A percentile compares a stretch with the other conserved stretches of the same genome.
Evolutionary conservation across 2,329 filamentous ascomycete species (phyloP).

Genomic region (Acrodontium crateriforme): DNA sequence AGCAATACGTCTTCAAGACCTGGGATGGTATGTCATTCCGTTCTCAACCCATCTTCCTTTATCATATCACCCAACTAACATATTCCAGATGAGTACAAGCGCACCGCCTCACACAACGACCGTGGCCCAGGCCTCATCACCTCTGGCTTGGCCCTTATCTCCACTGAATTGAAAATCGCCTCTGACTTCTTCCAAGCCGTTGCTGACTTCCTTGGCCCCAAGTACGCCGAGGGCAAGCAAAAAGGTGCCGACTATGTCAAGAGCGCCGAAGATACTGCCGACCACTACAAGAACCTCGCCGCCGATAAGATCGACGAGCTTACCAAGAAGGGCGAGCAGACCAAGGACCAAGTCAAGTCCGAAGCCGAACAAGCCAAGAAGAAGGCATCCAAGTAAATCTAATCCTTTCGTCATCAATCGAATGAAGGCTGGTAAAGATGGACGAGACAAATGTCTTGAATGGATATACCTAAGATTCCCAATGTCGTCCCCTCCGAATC

Average conservation of each 20-base stretch:
- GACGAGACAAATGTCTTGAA: no score
- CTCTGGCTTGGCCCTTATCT: constrained; percentile 20
- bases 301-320: constrained; percentile 15
- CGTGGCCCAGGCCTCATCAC: constrained; percentile 17
- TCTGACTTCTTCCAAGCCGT: constrained; percentile 20
- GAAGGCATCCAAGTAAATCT: no score
- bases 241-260: constrained; percentile 18
- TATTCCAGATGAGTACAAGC: constrained; percentile 23
- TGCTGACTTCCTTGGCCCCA: constrained; percentile 19
- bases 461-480: no score
- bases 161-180: constrained; percentile 21
- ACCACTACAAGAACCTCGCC: constrained; percentile 13
- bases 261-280: constrained; percentile 14
- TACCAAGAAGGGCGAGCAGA: constrained; percentile 16
- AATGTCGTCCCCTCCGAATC: no score
- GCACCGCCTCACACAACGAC: constrained; percentile 21
- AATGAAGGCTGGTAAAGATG: no score
- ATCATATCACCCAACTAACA: constrained; percentile 4
- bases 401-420: no score
- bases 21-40: constrained; percentile 16
- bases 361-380: constrained; percentile 16
- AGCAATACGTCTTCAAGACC: constrained; percentile 19
- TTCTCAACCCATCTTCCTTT: neutral
- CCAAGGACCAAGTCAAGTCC: constrained; percentile 14
- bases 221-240: constrained; percentile 23